A percentile compares a stretch with the other conserved stretches of the same genome.
phyloP scores from a whole-genome alignment of 768 basidiomycete species.

The Terana coerulea region DNA sequence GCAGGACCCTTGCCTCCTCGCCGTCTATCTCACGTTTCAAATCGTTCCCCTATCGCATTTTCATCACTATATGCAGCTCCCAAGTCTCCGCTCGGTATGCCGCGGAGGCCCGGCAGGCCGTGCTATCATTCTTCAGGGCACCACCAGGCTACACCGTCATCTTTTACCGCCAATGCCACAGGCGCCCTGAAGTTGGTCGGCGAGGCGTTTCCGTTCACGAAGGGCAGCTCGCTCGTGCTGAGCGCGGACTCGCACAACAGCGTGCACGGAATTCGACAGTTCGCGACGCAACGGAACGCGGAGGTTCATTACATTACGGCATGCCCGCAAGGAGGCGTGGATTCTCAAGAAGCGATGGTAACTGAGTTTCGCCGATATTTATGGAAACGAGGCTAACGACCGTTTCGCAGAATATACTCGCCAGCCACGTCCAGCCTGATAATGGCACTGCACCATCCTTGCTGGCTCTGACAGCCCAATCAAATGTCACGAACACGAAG shows the following conservation, averaged over 20 bases:
- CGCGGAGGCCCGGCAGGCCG: slow-evolving; percentile 64
- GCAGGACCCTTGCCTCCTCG: not conserved
- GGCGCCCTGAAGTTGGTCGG: slow-evolving; percentile 79
- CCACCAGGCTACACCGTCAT: slow-evolving; percentile 75
- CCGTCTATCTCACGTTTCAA: not conserved
- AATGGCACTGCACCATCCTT: slow-evolving; percentile 47
- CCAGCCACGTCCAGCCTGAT: slow-evolving; percentile 43
- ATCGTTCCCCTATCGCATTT: not conserved
- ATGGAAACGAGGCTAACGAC: slow-evolving; percentile 6
- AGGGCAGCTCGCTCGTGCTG: slow-evolving; percentile 59
- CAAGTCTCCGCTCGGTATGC: slow-evolving; percentile 63
- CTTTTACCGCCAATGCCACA: slow-evolving; percentile 78
- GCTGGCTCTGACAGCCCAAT: slow-evolving; percentile 76
- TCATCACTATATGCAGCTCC: slow-evolving; percentile 45
- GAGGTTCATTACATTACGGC: slow-evolving; percentile 62
- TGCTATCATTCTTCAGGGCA: slow-evolving; percentile 75
- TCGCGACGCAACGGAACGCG: slow-evolving; percentile 53
- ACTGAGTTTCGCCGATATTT: slow-evolving; percentile 8
- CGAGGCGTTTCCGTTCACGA: slow-evolving; percentile 70
- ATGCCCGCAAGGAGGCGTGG: slow-evolving; percentile 61
- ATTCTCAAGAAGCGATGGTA: slow-evolving; percentile 58
- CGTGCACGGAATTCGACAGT: slow-evolving; percentile 78
- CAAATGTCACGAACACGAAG: slow-evolving; percentile 79
- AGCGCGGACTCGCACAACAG: slow-evolving; percentile 82
- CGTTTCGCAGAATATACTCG: slow-evolving; percentile 47